Percentiles rank a stretch among this genome's conserved stretches.
These are phyloP conservation scores for Cryptomeria japonica DNA, from an alignment of 75 land plant genomes.

Conservation along the genomic window DNA sequence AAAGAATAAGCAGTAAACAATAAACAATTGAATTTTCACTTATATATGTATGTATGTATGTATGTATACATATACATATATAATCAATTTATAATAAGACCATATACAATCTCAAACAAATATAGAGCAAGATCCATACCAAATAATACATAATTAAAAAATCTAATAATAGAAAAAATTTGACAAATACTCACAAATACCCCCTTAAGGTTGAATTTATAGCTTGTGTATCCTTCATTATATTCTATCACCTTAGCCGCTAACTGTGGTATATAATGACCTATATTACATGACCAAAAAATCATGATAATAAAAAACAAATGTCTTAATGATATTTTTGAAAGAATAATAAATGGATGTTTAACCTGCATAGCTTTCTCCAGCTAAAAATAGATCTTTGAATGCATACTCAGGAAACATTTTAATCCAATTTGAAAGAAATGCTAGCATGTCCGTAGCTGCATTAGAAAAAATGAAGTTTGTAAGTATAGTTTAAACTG, in stretches of 20 bases:
- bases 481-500: background rate
- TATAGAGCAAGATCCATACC: too few species aligned
- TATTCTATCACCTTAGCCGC: background rate
- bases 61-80: too few species aligned
- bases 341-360: background rate
- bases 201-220: slow-evolving; percentile 7
- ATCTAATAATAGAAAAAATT: too few species aligned
- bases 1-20: too few species aligned
- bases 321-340: background rate
- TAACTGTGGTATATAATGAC: slow-evolving; percentile 16
- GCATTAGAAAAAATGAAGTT: background rate
- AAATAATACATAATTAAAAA: too few species aligned
- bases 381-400: slow-evolving; percentile 72
- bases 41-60: too few species aligned
- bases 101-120: too few species aligned
- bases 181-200: slow-evolving; percentile 6
- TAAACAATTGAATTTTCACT: too few species aligned
- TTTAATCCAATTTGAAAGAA: slow-evolving; percentile 73
- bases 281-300: background rate
- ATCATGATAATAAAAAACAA: background rate
- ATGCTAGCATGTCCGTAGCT: slow-evolving; percentile 79
- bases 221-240: background rate
- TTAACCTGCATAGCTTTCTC: slow-evolving; percentile 99
- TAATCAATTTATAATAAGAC: too few species aligned
- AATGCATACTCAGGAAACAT: slow-evolving; percentile 72